phyloP scores from a whole-genome alignment of 768 basidiomycete genomes.

The Russula vinacea region DNA sequence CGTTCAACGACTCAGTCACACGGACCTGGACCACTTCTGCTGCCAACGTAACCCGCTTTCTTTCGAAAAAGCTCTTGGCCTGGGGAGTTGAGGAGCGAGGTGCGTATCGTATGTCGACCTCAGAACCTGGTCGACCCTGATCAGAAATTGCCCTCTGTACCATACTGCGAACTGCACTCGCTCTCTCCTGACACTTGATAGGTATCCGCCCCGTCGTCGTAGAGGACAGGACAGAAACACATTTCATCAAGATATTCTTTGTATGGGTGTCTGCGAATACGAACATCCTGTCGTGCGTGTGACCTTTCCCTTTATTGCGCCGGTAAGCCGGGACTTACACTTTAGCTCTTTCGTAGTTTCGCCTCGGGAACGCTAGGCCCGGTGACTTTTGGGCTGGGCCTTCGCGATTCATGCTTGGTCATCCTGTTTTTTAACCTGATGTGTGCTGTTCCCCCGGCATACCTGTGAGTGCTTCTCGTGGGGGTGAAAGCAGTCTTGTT shows the following conservation, averaged over 20 bases:
- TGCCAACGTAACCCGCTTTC: neutral
- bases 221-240: constrained; percentile 38
- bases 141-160: neutral
- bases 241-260: constrained; percentile 43
- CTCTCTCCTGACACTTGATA: constrained; percentile 8
- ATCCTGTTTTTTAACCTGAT: constrained; percentile 48
- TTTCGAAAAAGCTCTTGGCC: constrained; percentile 32
- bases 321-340: neutral
- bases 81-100: constrained; percentile 40
- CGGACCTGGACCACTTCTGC: neutral
- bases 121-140: neutral
- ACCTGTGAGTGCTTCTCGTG: constrained; percentile 38
- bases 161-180: neutral
- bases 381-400: constrained; percentile 42
- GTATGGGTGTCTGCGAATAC: constrained; percentile 43
- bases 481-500: neutral
- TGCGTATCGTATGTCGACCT: constrained; percentile 18
- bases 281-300: constrained; percentile 42
- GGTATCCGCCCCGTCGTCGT: constrained; percentile 39
- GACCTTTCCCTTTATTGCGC: neutral
- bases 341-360: constrained; percentile 36
- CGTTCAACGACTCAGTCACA: too few species aligned
- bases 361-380: constrained; percentile 49
- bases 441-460: constrained; percentile 43
- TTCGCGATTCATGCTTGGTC: constrained; percentile 45